Evolutionary conservation across 2,329 filamentous ascomycete species (phyloP).

Genomic region (Fusarium dimerum): DNA sequence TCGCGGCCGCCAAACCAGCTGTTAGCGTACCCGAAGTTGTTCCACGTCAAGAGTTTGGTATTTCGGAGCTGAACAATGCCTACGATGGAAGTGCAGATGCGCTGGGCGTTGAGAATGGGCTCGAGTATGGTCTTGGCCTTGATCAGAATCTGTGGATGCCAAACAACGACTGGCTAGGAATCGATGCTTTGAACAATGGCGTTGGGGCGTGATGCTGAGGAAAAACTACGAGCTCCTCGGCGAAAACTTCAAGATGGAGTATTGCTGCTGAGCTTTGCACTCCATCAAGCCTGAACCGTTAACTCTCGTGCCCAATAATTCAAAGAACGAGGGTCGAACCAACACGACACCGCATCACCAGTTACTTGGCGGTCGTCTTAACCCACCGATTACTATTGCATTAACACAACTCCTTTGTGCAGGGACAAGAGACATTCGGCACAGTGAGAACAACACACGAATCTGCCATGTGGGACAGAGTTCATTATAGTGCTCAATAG

Average conservation of each 20-base stretch:
- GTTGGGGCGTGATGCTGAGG: conserved; percentile 27
- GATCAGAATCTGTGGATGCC: conserved; percentile 40
- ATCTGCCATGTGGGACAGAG: too few relatives aligned
- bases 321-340: too few relatives aligned
- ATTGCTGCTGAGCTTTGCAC: background rate
- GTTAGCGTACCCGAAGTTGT: conserved; percentile 23
- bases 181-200: conserved; percentile 35
- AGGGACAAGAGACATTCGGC: too few relatives aligned
- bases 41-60: conserved; percentile 31
- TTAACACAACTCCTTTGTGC: too few relatives aligned
- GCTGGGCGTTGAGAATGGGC: conserved; percentile 46
- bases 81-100: conserved; percentile 52
- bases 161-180: conserved; percentile 34
- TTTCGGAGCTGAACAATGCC: conserved; percentile 50
- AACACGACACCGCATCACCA: too few relatives aligned
- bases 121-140: conserved; percentile 44
- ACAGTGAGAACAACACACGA: too few relatives aligned
- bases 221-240: background rate
- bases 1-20: conserved; percentile 13
- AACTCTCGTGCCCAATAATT: too few relatives aligned
- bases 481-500: too few relatives aligned
- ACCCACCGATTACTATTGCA: too few relatives aligned
- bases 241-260: background rate
- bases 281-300: too few relatives aligned
- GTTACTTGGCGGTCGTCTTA: too few relatives aligned